Evolutionary conservation across 2,329 filamentous ascomycete genomes (phyloP).

Genomic region (Stachybotrys echinatus): DNA sequence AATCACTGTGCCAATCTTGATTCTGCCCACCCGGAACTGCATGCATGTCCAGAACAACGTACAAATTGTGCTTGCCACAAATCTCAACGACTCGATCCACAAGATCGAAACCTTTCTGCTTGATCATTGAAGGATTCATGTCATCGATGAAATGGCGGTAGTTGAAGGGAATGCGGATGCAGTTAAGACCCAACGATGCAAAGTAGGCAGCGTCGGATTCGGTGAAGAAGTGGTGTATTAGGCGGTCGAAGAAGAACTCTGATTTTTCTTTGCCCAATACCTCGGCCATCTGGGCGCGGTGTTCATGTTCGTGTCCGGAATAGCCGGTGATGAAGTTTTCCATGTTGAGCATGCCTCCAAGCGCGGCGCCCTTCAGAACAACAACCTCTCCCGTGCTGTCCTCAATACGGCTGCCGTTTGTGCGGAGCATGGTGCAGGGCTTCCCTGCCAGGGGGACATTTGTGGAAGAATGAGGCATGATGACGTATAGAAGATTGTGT

Average conservation of each 20-base stretch:
- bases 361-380: constrained; percentile 31
- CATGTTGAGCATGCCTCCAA: constrained; percentile 36
- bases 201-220: constrained; percentile 54
- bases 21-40: constrained; percentile 40
- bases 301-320: constrained; percentile 51
- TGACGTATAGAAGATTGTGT: neutral
- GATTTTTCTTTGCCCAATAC: constrained; percentile 51
- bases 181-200: constrained; percentile 50
- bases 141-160: constrained; percentile 53
- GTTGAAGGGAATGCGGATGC: constrained; percentile 55
- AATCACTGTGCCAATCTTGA: constrained; percentile 41
- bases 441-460: neutral
- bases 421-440: constrained; percentile 21
- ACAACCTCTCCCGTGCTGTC: constrained; percentile 36
- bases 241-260: constrained; percentile 55
- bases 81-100: constrained; percentile 43
- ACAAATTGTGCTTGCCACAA: constrained; percentile 35
- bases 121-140: constrained; percentile 41
- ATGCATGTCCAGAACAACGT: constrained; percentile 39
- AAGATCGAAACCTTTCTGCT: constrained; percentile 41
- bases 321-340: constrained; percentile 63
- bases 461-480: neutral
- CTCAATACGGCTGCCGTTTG: constrained; percentile 31
- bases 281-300: constrained; percentile 46
- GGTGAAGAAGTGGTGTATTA: constrained; percentile 53